A percentile compares a stretch with the other conserved stretches of the same genome.
phyloP scores from a whole-genome alignment of 2,329 filamentous ascomycete species.

The Rutstroemia sp. region DNA sequence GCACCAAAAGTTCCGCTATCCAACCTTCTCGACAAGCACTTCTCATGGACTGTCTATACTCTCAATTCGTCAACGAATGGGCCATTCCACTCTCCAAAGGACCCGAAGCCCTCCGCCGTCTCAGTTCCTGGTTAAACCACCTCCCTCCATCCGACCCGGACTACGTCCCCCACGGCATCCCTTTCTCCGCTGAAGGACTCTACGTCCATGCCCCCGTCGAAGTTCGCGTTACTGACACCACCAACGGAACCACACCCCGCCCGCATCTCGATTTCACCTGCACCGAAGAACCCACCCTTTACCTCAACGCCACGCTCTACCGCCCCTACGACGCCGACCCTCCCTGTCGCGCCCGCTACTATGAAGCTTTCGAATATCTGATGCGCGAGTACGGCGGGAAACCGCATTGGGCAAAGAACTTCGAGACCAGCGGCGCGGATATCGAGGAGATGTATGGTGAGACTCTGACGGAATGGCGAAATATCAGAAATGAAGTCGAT shows the following conservation, averaged over 20 bases:
- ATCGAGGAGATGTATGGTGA: constrained; percentile 62
- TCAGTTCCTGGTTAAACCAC: constrained; percentile 77
- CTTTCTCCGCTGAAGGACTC: constrained; percentile 69
- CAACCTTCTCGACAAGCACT: constrained; percentile 75
- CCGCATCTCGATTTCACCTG: constrained; percentile 69
- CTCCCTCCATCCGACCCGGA: constrained; percentile 53
- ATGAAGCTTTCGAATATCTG: constrained; percentile 82
- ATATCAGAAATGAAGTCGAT: constrained; percentile 63
- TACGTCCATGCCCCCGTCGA: constrained; percentile 89
- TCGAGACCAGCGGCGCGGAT: constrained; percentile 52
- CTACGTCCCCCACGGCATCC: constrained; percentile 62
- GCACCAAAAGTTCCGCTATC: constrained; percentile 61
- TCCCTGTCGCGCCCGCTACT: constrained; percentile 69
- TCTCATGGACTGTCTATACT: constrained; percentile 95
- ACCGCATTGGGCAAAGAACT: constrained; percentile 94
- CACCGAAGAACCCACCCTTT: constrained; percentile 64
- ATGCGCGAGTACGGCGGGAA: constrained; percentile 78
- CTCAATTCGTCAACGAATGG: constrained; percentile 99
- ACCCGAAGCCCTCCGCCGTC: constrained; percentile 74
- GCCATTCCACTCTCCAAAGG: constrained; percentile 80
- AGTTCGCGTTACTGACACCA: constrained; percentile 75
- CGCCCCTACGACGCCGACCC: constrained; percentile 73
- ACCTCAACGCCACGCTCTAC: constrained; percentile 86
- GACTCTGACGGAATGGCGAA: constrained; percentile 59
- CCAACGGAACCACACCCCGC: constrained; percentile 34